Conservation (phyloP, 2,329 filamentous ascomycete genomes). For the Aspergillus caelatus region DNA sequence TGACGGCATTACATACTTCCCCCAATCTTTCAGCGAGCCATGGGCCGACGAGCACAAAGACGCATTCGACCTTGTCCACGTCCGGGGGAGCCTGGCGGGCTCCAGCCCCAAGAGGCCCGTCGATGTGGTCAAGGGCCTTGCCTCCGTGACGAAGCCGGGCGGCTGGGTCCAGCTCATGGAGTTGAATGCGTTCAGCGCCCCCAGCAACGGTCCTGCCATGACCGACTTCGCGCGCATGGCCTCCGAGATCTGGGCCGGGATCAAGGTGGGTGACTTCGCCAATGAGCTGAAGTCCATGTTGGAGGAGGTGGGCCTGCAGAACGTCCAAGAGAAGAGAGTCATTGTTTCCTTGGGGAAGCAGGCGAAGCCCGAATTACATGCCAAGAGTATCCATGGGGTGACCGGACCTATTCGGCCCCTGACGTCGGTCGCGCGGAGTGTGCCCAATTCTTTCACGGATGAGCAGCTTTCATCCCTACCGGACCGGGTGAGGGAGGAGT, state of each 20-base stretch:
- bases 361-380: constrained; percentile 6
- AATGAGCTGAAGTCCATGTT: constrained; percentile 10
- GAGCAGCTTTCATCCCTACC: constrained; percentile 7
- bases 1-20: constrained; percentile 9
- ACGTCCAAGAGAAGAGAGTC: constrained; percentile 9
- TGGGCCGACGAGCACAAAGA: constrained; percentile 3
- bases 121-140: constrained; percentile 3
- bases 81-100: constrained; percentile 10
- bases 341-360: constrained; percentile 7
- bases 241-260: constrained; percentile 7
- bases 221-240: constrained; percentile 10
- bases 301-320: constrained; percentile 10
- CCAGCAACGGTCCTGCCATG: constrained; percentile 8
- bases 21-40: constrained; percentile 9
- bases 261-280: constrained; percentile 9
- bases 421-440: constrained; percentile 5
- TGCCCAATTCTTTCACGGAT: constrained; percentile 5
- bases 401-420: constrained; percentile 9
- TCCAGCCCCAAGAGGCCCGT: constrained; percentile 3
- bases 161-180: constrained; percentile 13
- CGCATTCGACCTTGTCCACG: constrained; percentile 8
- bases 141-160: constrained; percentile 6
- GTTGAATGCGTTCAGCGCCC: constrained; percentile 10
- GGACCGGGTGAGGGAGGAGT: constrained; percentile 7
- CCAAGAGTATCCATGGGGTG: constrained; percentile 7